Evolutionary conservation across 768 basidiomycete genomes (phyloP), one percentile per base, ranked within the genome.

Genomic region (Boletus bicolor): DNA sequence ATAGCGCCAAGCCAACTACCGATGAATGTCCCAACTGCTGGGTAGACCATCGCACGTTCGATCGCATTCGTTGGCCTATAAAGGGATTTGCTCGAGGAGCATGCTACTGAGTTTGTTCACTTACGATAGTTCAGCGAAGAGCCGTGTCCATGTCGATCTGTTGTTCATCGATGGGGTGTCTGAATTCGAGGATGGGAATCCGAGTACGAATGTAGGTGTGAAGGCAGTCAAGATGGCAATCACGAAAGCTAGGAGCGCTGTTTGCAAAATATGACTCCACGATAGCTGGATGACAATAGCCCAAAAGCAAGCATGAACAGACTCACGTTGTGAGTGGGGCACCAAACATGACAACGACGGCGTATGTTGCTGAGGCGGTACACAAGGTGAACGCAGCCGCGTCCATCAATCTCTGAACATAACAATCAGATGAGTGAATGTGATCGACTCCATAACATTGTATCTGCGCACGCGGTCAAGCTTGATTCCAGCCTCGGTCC

Each of bases 1-100:
- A 95, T 77, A 10, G 81, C 83, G 15, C 93, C 94, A 14, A 80
- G 36, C 95, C 93, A 97, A 43, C 81, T 78, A 6, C 95, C 96
- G 19, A 86, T 30, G 42, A 89, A 60, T 0, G 89, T 76, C 39
- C 91, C 91, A 26, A 87, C 64, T 11, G 82, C 81, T 15, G 96
- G 91, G 63, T 91, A 93, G 17, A 95, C 81, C 21, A 96, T 69
- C 0, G 85, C 83, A 50, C 87, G 77, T 69, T 98, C 96, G 28
- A 90, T 66, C 4, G 85, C 77, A n/a, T 82, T 85, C 59, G 77
- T 81, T 21, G 75, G 71, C 37, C 84, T 87, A 59, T 48, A 36
- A 49, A 53, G 42, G 44, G 37, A 38, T 63, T 57, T 50, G 12
- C 0, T 4, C 10, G n/a, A 44, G 55, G 45, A 37, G 11, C 11